Evolutionary conservation across 306 rosid species (phyloP).

Genomic region (Dryas alaskensis): DNA sequence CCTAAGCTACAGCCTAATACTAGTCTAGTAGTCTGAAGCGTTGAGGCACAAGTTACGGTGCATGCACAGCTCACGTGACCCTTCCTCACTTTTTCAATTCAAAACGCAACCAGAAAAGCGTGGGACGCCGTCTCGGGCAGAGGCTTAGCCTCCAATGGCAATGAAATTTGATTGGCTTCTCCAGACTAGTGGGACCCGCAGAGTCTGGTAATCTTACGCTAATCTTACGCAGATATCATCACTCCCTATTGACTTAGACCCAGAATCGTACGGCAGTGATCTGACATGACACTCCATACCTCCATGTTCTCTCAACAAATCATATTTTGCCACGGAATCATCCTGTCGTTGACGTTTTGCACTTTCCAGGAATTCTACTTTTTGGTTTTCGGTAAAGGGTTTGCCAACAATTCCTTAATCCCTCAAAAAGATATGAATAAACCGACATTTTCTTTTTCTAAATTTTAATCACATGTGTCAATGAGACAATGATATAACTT

Average conservation of each 20-base stretch:
- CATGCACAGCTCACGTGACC: constrained; percentile 41
- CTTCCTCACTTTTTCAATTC: not conserved
- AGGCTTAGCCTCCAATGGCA: not conserved
- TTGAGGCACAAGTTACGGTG: constrained; percentile 41
- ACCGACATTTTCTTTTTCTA: too few species aligned
- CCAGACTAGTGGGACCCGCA: constrained; percentile 1
- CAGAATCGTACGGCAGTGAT: not conserved
- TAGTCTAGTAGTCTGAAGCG: not conserved
- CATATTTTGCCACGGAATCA: not conserved
- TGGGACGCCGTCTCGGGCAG: constrained; percentile 30
- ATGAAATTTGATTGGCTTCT: not conserved
- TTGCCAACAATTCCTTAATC: too few species aligned
- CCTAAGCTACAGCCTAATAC: not conserved
- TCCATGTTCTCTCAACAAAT: not conserved
- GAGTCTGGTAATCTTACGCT: not conserved
- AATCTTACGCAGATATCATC: constrained; percentile 15
- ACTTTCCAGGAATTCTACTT: too few species aligned
- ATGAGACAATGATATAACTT: too few species aligned
- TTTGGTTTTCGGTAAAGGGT: too few species aligned
- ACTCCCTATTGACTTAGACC: not conserved
- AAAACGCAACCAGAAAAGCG: not conserved
- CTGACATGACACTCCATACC: not conserved
- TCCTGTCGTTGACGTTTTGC: not conserved
- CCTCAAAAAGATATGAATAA: too few species aligned
- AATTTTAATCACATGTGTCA: too few species aligned